Evolutionary conservation across 169 alveolate species (phyloP).

Genomic region (Ichthyophthirius multifiliis): DNA sequence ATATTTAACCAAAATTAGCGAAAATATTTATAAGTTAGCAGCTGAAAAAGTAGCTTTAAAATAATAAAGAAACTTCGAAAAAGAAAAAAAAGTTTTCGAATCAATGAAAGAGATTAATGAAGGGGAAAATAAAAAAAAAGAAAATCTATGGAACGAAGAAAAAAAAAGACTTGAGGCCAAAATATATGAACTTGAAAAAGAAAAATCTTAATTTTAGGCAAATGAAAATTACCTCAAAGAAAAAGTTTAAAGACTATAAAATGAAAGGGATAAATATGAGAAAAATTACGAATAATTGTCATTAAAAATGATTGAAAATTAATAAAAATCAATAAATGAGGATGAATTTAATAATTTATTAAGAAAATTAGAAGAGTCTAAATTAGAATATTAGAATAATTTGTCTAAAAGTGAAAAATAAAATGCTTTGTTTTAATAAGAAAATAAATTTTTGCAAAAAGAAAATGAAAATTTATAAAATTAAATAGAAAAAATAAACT

Average conservation of each 20-base stretch:
- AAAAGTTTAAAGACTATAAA: neutral
- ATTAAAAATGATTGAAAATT: neutral
- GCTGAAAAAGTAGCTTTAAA: slow-evolving; percentile 50
- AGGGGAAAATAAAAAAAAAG: slow-evolving; percentile 14
- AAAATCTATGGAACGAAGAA: slow-evolving; percentile 24
- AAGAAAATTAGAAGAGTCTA: neutral
- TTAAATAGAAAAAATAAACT: neutral
- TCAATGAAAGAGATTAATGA: slow-evolving; percentile 22
- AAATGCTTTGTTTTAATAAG: neutral
- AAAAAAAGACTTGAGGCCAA: slow-evolving; percentile 22
- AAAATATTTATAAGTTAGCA: slow-evolving; percentile 51
- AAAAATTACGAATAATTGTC: neutral
- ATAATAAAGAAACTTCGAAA: slow-evolving; percentile 11
- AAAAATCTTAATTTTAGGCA: neutral
- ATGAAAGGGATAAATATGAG: neutral
- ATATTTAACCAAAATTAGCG: slow-evolving; percentile 47
- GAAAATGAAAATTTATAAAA: neutral
- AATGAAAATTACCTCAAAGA: neutral
- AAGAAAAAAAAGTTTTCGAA: slow-evolving; percentile 24
- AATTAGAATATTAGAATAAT: neutral
- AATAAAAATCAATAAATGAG: neutral
- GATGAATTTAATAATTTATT: neutral
- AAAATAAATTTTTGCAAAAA: neutral
- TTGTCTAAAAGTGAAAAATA: neutral
- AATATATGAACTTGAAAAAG: slow-evolving; percentile 7